phyloP scores from a whole-genome alignment of 1,284 basidiomycete species.

The Sporisorium scitamineum region DNA sequence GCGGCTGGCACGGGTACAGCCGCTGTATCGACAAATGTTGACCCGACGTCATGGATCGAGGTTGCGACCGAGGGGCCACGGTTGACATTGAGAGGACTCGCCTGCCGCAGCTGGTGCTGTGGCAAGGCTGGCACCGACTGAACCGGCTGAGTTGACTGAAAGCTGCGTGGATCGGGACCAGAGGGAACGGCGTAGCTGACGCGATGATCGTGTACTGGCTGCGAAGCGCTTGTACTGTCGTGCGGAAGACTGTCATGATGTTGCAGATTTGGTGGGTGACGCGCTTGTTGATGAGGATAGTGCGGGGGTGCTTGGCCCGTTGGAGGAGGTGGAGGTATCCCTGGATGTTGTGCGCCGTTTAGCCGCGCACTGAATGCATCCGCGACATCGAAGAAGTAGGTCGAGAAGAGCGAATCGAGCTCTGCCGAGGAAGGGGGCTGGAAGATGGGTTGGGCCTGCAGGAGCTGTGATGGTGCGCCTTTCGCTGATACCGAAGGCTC shows the following conservation, averaged over 20 bases:
- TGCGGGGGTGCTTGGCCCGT: not conserved
- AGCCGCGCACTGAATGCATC: slow-evolving; percentile 28
- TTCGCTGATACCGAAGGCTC: slow-evolving; percentile 4
- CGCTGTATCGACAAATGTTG: not conserved
- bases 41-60: not conserved
- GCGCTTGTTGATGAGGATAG: slow-evolving; percentile 5
- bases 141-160: not conserved
- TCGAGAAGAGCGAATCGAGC: slow-evolving; percentile 51
- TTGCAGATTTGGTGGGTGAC: not conserved
- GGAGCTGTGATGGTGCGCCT: slow-evolving; percentile 20
- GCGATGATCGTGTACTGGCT: not conserved
- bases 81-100: not conserved
- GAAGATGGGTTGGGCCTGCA: slow-evolving; percentile 46
- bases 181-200: not conserved
- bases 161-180: slow-evolving; percentile 1
- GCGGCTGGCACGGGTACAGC: not conserved
- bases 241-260: slow-evolving; percentile 1
- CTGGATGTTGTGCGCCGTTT: not conserved
- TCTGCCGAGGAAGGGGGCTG: slow-evolving; percentile 46
- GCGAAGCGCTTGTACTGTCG: not conserved
- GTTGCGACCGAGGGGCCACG: not conserved
- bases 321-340: not conserved
- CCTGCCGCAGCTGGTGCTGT: not conserved
- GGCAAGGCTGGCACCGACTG: not conserved
- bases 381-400: slow-evolving; percentile 52